Conservation (phyloP, 176 grass and related monocot species). For the Aegilops speltoides region DNA sequence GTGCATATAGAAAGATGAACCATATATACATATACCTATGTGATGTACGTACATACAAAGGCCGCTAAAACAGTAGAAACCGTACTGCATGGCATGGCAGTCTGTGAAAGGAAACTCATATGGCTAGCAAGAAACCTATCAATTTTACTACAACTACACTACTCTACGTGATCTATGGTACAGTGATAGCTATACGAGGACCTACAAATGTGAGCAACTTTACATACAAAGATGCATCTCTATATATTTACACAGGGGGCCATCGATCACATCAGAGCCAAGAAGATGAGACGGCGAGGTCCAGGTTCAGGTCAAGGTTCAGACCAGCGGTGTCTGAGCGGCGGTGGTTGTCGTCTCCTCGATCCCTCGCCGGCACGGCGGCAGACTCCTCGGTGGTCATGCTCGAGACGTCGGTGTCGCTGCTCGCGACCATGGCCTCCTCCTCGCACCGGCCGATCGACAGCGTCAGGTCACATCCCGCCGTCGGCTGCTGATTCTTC, state of each 20-base stretch:
- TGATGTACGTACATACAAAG: not conserved
- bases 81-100: too few species aligned
- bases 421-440: not conserved
- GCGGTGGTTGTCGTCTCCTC: not conserved
- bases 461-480: slow-evolving; percentile 43
- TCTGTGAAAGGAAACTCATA: too few species aligned
- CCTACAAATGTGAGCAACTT: too few species aligned
- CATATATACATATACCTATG: not conserved
- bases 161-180: too few species aligned
- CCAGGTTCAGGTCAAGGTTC: slow-evolving; percentile 46
- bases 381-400: slow-evolving; percentile 39
- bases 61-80: too few species aligned
- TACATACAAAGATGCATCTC: not conserved
- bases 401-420: slow-evolving; percentile 38
- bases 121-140: too few species aligned
- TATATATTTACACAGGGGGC: not conserved
- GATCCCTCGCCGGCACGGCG: not conserved
- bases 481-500: not conserved
- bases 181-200: too few species aligned
- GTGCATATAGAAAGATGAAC: not conserved
- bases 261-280: slow-evolving; percentile 41
- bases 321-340: not conserved
- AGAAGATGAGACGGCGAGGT: slow-evolving; percentile 58
- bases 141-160: too few species aligned
- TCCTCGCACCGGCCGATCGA: slow-evolving; percentile 41